A percentile compares a stretch with the other conserved stretches of the same genome.
These are phyloP conservation scores for Phytophthora kernoviae DNA, from an alignment of 352 stramenopile species.

Conservation along the genomic window DNA sequence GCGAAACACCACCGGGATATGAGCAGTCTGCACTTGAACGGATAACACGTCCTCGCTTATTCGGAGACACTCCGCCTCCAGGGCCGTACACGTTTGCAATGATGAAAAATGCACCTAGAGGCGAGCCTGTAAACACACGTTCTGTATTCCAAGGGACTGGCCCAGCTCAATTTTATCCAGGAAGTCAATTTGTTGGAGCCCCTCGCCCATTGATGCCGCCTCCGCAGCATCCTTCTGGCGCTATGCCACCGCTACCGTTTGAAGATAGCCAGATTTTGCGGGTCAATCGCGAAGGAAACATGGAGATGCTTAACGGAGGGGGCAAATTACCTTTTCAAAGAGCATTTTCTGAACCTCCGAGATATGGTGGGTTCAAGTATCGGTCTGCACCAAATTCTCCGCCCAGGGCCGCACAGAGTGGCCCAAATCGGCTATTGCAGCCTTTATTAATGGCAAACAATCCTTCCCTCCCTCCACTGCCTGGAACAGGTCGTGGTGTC, in stretches of 20 bases:
- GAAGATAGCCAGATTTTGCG: constrained; percentile 72
- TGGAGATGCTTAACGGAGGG: constrained; percentile 55
- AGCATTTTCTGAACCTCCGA: constrained; percentile 16
- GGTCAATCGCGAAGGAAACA: constrained; percentile 65
- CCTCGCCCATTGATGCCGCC: constrained; percentile 14
- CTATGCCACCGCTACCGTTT: constrained; percentile 26
- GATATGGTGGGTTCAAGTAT: constrained; percentile 51
- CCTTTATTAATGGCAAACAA: constrained; percentile 11
- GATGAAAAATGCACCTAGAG: constrained; percentile 29
- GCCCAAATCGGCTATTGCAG: constrained; percentile 12
- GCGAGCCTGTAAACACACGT: constrained; percentile 17
- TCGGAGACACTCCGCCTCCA: constrained; percentile 12
- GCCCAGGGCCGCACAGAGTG: constrained; percentile 8
- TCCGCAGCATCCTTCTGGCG: constrained; percentile 8
- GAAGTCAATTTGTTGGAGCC: constrained; percentile 3
- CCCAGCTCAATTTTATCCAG: constrained; percentile 17
- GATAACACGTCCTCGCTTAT: constrained; percentile 35
- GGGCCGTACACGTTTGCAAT: constrained; percentile 27
- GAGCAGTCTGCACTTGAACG: constrained; percentile 37
- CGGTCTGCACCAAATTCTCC: constrained; percentile 30
- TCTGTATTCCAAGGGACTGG: constrained; percentile 27
- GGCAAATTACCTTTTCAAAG: constrained; percentile 6
- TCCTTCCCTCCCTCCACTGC: constrained; percentile 5
- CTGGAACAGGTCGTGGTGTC: not conserved
- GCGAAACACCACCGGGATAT: not conserved